Base-by-base conservation (phyloP, 2,329 filamentous ascomycete genomes). In the Bipolaris victoriae region DNA sequence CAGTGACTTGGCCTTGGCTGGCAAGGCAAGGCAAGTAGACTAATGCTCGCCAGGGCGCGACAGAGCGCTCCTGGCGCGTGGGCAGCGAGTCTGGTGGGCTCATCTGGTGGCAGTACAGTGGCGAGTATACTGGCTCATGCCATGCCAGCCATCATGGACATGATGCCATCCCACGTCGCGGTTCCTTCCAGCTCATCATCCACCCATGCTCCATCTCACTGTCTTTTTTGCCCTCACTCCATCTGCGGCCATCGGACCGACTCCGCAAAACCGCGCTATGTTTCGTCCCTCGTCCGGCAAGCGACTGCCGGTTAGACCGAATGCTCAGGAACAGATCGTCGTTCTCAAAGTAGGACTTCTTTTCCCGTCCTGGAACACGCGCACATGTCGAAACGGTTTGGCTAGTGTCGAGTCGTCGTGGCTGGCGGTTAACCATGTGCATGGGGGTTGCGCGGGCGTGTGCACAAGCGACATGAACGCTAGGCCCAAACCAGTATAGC, bases 91-190 rank as follows among this genome's bases (percentile, higher is more conserved):
- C 24, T 57, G 48, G 16, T 52, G 36, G 49, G 22, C 49, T 44
- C 20, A 29, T 47, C 49, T 50, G 39, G 22, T 31, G 29, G 49
- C 40, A 57, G 43, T 39, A 53, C 35, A 49, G 54, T 57, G 54
- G 54, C 50, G 55, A 54, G 13, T 54, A 57, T 54, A 57, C 50
- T 7, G 37, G 52, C 45, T 54, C 50, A 54, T 57, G 55, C 50
- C 31, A 48, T 58, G 26, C 50, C 49, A 54, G 55, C 49, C 36
- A 48, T 58, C 36, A 48, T 58, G 29, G 29, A 31, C 29, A 31
- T 31, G 29, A 31, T 31, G 29, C 37, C 41, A 45, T 55, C 41
- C 43, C 47, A 46, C 40, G 44, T 20, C 44, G 37, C 47, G 57
- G 52, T 49, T 47, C 46, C 24, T 44, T 50, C 52, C 43, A 52